Conservation (phyloP, 768 basidiomycete species). For the Rhodotorula kratochvilovae region DNA sequence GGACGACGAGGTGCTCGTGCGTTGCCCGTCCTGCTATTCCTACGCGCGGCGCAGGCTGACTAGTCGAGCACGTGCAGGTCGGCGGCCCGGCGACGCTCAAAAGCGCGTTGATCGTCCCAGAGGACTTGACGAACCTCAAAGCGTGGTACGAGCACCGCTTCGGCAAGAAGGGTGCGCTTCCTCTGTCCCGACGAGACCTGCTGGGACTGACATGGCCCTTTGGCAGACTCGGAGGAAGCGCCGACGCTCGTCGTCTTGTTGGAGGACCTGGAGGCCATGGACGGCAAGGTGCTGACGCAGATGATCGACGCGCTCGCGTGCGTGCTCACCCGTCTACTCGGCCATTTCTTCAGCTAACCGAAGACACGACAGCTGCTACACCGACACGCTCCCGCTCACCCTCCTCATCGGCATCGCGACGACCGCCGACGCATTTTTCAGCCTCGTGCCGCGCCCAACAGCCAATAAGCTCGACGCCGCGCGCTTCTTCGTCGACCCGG, state of each 20-base stretch:
- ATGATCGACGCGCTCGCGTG: slow-evolving; percentile 22
- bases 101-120: slow-evolving; percentile 21
- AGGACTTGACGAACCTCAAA: slow-evolving; percentile 31
- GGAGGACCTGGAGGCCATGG: slow-evolving; percentile 38
- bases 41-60: neutral
- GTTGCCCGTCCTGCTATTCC: neutral
- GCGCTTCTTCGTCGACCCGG: slow-evolving; percentile 34
- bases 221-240: neutral
- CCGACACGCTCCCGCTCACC: slow-evolving; percentile 13
- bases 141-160: slow-evolving; percentile 30
- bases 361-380: neutral
- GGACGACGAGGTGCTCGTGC: slow-evolving; percentile 2
- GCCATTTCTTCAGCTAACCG: too few relatives aligned
- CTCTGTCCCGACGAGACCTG: too few relatives aligned
- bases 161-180: slow-evolving; percentile 8
- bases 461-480: slow-evolving; percentile 23
- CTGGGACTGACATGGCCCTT: neutral
- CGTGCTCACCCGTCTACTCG: neutral
- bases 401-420: slow-evolving; percentile 36
- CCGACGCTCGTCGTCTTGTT: slow-evolving; percentile 27
- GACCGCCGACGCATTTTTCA: slow-evolving; percentile 12
- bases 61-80: neutral
- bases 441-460: neutral
- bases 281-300: slow-evolving; percentile 25
- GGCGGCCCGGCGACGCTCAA: neutral